Evolutionary conservation across 208 protist species (phyloP).

Genomic region (Crithidia bombi): DNA sequence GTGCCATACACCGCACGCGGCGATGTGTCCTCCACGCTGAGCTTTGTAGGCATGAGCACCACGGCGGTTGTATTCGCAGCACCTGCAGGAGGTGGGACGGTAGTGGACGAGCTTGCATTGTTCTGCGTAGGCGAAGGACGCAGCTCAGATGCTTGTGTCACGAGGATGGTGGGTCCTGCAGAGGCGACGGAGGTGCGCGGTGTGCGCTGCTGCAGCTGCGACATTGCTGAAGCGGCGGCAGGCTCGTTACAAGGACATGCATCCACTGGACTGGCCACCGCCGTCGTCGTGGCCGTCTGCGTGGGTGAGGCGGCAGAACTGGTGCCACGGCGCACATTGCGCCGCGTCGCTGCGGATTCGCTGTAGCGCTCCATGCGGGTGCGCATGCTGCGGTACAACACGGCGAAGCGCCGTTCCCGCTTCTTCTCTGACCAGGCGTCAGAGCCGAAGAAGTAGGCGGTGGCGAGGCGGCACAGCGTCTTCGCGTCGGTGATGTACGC

Average conservation of each 20-base stretch:
- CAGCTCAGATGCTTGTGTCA: slow-evolving; percentile 10
- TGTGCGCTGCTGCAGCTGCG: not conserved
- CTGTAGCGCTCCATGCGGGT: slow-evolving; percentile 34
- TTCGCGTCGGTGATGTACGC: slow-evolving; percentile 31
- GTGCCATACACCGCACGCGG: not conserved
- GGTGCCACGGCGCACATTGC: slow-evolving; percentile 31
- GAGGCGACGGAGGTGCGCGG: not conserved
- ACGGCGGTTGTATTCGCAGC: not conserved
- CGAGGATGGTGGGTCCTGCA: not conserved
- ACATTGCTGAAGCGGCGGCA: not conserved
- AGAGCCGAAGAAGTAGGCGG: slow-evolving; percentile 74
- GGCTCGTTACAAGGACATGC: not conserved
- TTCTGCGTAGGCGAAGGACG: slow-evolving; percentile 20
- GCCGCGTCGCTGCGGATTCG: slow-evolving; percentile 36
- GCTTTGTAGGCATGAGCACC: slow-evolving; percentile 23
- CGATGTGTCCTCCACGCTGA: slow-evolving; percentile 35
- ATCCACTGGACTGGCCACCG: slow-evolving; percentile 8
- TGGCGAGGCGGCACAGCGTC: slow-evolving; percentile 61
- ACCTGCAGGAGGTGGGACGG: too few species aligned
- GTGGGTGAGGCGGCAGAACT: slow-evolving; percentile 11
- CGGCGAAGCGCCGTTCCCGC: slow-evolving; percentile 34
- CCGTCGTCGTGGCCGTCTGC: slow-evolving; percentile 6
- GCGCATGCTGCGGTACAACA: slow-evolving; percentile 44
- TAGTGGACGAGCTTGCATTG: not conserved
- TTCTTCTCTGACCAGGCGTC: slow-evolving; percentile 39